Base-by-base conservation (phyloP, 805 yeast genomes). In the Candida manassasensis region DNA sequence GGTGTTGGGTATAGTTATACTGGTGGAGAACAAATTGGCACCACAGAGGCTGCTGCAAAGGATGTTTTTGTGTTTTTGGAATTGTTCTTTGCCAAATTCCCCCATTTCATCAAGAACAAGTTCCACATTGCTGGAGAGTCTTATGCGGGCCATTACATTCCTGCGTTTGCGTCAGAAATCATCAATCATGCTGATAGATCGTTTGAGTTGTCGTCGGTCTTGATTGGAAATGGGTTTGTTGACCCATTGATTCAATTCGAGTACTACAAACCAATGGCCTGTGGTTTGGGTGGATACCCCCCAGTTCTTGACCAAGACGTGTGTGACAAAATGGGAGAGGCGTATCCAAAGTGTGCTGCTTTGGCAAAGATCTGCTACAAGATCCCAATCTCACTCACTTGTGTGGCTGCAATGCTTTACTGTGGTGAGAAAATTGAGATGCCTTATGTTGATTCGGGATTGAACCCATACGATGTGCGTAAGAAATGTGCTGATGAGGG, bases 91-190 rank as follows among this genome's bases (percentile, higher is more conserved):
- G 75, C 79, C 55, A 78, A 79, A 50, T 87, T 85, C 71, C 94
- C 96, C 22, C 75, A 85, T 51, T 79, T 79, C 55, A 29, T 36
- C 7, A 51, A 67, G 21, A 59, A 70, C 37, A 75, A 73, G 34
- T 83, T 88, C 74, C 95, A 87, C 59, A 84, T 88, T 55, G 82
- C 96, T 29, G 96, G 96, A 47, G 96, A 88, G 57, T 83, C 94
- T 6, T 88, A 89, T 53, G 96, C 90, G 13, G 96, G 97, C 34
- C 94, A 87, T 55, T 89, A 90, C 63, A 84, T 89, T 45, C 98
- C 98, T 14, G 84, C 75, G 7, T 84, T 88, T 61, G 95, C 95
- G 6, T 57, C 75, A 39, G 95, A 86, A 59, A 86, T 88, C 48
- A 63, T 85, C 49, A 66, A 75, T 26, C 86, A 84, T 50, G 68